Conservation (phyloP, 2,329 filamentous ascomycete species). For the Coniochaeta ligniaria region DNA sequence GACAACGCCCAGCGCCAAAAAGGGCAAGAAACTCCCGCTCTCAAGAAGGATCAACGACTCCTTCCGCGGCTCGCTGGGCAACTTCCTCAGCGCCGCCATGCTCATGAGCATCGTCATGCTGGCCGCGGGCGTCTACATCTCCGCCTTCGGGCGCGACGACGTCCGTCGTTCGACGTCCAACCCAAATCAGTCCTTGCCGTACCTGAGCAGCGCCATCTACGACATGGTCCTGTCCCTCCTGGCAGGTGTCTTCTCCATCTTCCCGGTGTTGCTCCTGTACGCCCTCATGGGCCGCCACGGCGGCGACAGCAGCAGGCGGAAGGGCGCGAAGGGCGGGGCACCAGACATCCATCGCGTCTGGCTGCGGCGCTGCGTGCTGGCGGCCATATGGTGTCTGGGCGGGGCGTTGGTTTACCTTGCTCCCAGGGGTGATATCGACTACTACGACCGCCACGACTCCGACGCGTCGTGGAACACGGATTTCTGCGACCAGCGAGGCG, state of each 20-base stretch:
- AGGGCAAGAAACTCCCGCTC: background rate
- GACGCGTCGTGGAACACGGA: background rate
- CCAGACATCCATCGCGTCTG: slow-evolving; percentile 4
- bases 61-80: slow-evolving; percentile 14
- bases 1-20: background rate
- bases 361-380: slow-evolving; percentile 8
- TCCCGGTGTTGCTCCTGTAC: slow-evolving; percentile 10
- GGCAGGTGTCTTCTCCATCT: slow-evolving; percentile 6
- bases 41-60: slow-evolving; percentile 16
- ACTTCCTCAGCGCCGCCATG: slow-evolving; percentile 12
- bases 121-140: slow-evolving; percentile 9
- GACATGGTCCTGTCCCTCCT: slow-evolving; percentile 11
- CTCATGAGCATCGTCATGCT: slow-evolving; percentile 12
- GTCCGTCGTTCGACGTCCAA: background rate
- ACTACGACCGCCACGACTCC: slow-evolving; percentile 3
- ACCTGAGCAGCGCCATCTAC: slow-evolving; percentile 9
- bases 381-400: slow-evolving; percentile 8
- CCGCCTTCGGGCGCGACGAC: background rate
- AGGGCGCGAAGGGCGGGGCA: background rate
- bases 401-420: slow-evolving; percentile 7
- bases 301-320: background rate
- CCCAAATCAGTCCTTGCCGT: slow-evolving; percentile 4
- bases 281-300: slow-evolving; percentile 5
- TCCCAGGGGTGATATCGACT: slow-evolving; percentile 11
- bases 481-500: slow-evolving; percentile 11